Conservation (phyloP, 2,329 filamentous ascomycete genomes). For the Alternaria gaisen region DNA sequence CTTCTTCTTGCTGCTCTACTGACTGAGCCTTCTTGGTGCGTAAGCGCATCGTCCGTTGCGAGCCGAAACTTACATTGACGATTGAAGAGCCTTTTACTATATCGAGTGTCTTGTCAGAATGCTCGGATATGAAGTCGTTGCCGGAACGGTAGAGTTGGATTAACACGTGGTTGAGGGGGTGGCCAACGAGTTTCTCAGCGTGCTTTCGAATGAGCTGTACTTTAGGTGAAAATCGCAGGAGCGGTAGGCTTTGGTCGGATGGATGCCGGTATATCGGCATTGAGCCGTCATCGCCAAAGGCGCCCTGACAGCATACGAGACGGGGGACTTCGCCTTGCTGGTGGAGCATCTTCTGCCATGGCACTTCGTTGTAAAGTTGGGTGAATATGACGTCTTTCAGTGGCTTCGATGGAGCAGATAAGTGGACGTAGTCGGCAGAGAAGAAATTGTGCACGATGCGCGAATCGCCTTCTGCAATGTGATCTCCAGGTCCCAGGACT, state of each 20-base stretch:
- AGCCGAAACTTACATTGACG: conserved; percentile 92
- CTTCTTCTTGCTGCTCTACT: conserved; percentile 16
- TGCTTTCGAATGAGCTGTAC: conserved; percentile 73
- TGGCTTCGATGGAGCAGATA: conserved; percentile 42
- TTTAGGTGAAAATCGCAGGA: conserved; percentile 77
- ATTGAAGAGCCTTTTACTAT: conserved; percentile 83
- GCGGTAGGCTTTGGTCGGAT: conserved; percentile 82
- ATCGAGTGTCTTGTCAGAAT: conserved; percentile 96
- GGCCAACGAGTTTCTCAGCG: conserved; percentile 77
- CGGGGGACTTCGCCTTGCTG: conserved; percentile 90
- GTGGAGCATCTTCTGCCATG: conserved; percentile 93
- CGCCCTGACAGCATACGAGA: conserved; percentile 87
- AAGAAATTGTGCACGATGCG: conserved; percentile 76
- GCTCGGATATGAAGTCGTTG: conserved; percentile 91
- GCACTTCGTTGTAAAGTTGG: conserved; percentile 75
- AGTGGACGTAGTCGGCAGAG: conserved; percentile 50
- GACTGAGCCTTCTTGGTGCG: conserved; percentile 73
- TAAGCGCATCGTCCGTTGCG: conserved; percentile 87
- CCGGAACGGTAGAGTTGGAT: conserved; percentile 94
- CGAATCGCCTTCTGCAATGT: conserved; percentile 83
- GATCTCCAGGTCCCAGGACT: conserved; percentile 59
- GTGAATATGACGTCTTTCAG: conserved; percentile 71
- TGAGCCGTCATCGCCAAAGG: conserved; percentile 71
- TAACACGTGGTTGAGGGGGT: conserved; percentile 86
- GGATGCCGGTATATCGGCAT: conserved; percentile 96